Evolutionary conservation across 345 rosid genomes (phyloP).

Genomic region (Syzygium grande): DNA sequence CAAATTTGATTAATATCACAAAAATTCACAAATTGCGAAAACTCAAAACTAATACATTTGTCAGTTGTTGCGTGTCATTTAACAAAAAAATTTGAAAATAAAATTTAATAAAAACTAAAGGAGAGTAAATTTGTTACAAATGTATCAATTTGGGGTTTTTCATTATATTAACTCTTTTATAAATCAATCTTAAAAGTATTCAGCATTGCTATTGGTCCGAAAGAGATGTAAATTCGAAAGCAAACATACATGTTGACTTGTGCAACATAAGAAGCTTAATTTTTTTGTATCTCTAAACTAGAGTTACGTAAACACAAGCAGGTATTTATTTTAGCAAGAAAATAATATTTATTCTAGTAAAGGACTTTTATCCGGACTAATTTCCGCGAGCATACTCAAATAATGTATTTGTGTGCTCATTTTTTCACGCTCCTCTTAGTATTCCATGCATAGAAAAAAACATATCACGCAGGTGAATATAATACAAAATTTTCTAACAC

Average conservation of each 20-base stretch:
- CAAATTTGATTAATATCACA: no score
- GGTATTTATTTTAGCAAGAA: background rate
- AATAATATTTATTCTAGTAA: background rate
- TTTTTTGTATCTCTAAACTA: background rate
- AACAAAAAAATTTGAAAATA: no score
- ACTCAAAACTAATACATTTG: no score
- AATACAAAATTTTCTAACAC: background rate
- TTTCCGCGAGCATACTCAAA: background rate
- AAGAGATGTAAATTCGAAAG: background rate
- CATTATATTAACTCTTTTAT: background rate
- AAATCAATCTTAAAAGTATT: background rate
- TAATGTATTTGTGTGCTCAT: background rate
- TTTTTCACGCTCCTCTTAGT: background rate
- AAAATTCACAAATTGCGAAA: no score
- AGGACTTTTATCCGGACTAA: background rate
- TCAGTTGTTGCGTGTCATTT: no score
- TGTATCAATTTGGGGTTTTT: no score
- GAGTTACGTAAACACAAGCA: background rate
- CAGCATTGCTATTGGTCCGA: background rate
- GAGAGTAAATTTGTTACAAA: no score
- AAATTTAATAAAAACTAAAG: no score
- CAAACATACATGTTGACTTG: background rate
- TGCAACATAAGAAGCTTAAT: background rate
- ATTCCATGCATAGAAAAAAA: background rate
- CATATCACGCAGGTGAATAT: background rate